These are phyloP conservation scores for Cryptosporidium tyzzeri DNA, from an alignment of 169 alveolate genomes.

Conservation along the genomic window DNA sequence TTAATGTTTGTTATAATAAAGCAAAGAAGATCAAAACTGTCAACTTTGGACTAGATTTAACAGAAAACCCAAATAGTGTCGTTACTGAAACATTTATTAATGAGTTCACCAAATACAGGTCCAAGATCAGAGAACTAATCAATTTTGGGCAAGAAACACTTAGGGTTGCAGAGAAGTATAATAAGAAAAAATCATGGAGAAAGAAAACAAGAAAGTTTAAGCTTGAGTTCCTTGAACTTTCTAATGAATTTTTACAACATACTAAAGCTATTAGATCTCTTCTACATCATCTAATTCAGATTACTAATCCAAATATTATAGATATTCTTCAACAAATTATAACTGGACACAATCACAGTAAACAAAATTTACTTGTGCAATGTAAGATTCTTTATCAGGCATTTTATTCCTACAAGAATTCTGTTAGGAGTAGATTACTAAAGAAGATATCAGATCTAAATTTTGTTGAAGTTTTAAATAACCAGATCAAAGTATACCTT, in stretches of 20 bases:
- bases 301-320: conserved; percentile 17
- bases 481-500: conserved; percentile 19
- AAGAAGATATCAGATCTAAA: conserved; percentile 23
- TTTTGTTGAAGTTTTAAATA: conserved; percentile 32
- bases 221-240: conserved; percentile 29
- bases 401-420: conserved; percentile 36
- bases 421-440: conserved; percentile 40
- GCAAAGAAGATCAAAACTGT: conserved; percentile 51
- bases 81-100: conserved; percentile 19
- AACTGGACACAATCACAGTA: conserved; percentile 15
- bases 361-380: conserved; percentile 15
- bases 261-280: conserved; percentile 44
- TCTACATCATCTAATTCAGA: conserved; percentile 13
- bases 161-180: conserved; percentile 56
- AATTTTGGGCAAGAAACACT: conserved; percentile 37
- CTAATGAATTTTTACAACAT: conserved; percentile 28
- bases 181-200: conserved; percentile 65
- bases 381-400: conserved; percentile 52
- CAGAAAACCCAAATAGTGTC: conserved; percentile 11
- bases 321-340: conserved; percentile 30
- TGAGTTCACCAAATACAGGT: conserved; percentile 18
- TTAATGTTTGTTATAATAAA: conserved; percentile 18
- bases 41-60: conserved; percentile 51
- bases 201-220: conserved; percentile 42
- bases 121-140: conserved; percentile 37